Conservation (phyloP, 2,329 filamentous ascomycete species). For the Arthrobotrys sphaeroides region DNA sequence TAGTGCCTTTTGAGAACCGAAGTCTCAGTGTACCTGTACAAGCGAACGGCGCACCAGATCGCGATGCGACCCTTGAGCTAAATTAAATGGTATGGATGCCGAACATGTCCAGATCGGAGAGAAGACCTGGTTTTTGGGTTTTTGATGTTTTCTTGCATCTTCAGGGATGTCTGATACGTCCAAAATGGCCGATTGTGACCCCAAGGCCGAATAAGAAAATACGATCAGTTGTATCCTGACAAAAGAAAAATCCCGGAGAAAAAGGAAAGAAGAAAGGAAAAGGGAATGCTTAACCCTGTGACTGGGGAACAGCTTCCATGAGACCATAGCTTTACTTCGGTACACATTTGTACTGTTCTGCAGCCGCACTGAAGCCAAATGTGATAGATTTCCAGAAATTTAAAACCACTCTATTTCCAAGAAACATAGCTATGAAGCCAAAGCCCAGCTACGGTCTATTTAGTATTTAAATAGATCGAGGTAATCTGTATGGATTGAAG, state of each 20-base stretch:
- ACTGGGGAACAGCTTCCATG: neutral
- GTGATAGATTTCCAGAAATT: constrained; percentile 17
- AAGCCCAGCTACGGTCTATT: neutral
- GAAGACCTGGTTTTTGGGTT: constrained; percentile 46
- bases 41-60: constrained; percentile 17
- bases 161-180: constrained; percentile 14
- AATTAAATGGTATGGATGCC: constrained; percentile 29
- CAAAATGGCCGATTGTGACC: constrained; percentile 8
- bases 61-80: constrained; percentile 12
- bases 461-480: constrained; percentile 16
- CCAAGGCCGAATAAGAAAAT: constrained; percentile 1
- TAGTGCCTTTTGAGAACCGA: constrained; percentile 16
- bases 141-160: constrained; percentile 11
- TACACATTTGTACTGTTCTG: constrained; percentile 17
- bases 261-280: neutral
- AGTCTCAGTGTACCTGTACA: constrained; percentile 26
- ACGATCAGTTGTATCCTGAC: neutral
- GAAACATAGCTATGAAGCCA: neutral
- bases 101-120: constrained; percentile 31
- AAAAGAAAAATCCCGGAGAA: neutral
- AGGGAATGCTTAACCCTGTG: neutral
- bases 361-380: constrained; percentile 3
- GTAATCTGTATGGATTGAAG: constrained; percentile 8
- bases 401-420: neutral
- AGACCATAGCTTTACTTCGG: neutral